Conservation (phyloP, 371 early-diverging fungal species). For the Dinochytrium kinnereticum region DNA sequence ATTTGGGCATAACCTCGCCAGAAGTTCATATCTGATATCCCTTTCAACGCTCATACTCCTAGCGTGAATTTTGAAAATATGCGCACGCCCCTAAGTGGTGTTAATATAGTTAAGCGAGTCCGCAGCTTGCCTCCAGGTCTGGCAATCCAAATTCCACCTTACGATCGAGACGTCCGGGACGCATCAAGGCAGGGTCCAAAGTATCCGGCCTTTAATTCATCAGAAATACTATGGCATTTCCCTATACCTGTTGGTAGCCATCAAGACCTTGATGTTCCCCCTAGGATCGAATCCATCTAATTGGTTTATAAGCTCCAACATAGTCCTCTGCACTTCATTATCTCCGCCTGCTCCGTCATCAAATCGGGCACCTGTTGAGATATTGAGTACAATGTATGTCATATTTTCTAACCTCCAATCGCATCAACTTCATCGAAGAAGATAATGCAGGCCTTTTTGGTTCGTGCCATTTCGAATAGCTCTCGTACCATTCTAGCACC, state of each 20-base stretch:
- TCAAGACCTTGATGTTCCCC: constrained; percentile 99
- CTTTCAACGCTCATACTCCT: constrained; percentile 98
- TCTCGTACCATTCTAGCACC: constrained; percentile 99
- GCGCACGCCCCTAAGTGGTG: constrained; percentile 82
- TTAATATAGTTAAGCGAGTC: neutral
- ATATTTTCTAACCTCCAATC: constrained; percentile 81
- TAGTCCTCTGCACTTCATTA: constrained; percentile 99
- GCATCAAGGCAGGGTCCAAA: constrained; percentile 98
- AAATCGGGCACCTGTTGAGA: constrained; percentile 79
- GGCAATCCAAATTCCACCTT: constrained; percentile 99
- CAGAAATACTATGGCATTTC: neutral
- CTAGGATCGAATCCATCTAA: constrained; percentile 99
- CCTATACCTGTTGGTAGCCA: constrained; percentile 95
- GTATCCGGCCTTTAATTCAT: constrained; percentile 90
- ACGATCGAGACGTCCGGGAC: constrained; percentile 99
- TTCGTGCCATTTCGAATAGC: constrained; percentile 99
- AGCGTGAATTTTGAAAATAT: constrained; percentile 99
- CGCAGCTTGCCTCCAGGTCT: constrained; percentile 71
- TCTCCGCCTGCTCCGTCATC: constrained; percentile 99
- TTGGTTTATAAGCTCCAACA: constrained; percentile 99
- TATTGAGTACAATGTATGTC: neutral
- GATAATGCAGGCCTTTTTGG: constrained; percentile 99
- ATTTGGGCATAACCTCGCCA: constrained; percentile 99
- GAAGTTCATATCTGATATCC: constrained; percentile 97
- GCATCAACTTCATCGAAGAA: constrained; percentile 99